Base-by-base conservation (phyloP, 257 asterid species). In the Solanum etuberosum region DNA sequence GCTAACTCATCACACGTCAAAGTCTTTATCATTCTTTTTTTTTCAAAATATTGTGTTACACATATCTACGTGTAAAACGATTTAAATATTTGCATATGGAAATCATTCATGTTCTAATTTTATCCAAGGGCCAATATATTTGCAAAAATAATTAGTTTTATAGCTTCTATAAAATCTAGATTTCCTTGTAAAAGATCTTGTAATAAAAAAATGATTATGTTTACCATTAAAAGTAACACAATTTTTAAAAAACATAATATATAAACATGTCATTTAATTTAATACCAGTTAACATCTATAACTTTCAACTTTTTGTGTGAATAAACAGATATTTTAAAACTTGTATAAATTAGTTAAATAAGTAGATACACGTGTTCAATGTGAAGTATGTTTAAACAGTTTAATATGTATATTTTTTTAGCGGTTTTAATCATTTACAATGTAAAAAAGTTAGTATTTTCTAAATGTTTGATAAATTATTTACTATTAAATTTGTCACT, bases 201-300 rank as follows among this genome's bases (percentile, higher is more conserved):
- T 40, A n/a, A 40, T 12, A 23, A 37, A 11, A 11, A 38, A 74
- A 0, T 54, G n/a, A 54, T 54, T 54, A 54, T 54, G 11, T 54
- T 20, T 6, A 18, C 6, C n/a, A 54, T 54, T 18, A 18, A 6
- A 54, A 54, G 63, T 18, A 18, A 18, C n/a, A 51, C 0, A 51
- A 16, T 0, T 6, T 18, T 51, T 0, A 1, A 48, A 51, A 51
- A 51, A 16, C 0, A 51, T 51, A 18, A 7, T 18, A 16, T 0
- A 51, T 18, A 51, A 51, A 15, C 9, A 18, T 9, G 0, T 1
- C 6, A 4, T 6, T 2, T 51, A 51, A 51, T 18, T 51, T 51
- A 18, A 18, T 9, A 18, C 16, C 61, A 18, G 3, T 4, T 15
- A 2, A 2, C 4, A 51, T 18, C 9, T 16, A 51, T 6, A 6